Evolutionary conservation across 1,139 yeast species (phyloP).

Genomic region (Pichia sp.): DNA sequence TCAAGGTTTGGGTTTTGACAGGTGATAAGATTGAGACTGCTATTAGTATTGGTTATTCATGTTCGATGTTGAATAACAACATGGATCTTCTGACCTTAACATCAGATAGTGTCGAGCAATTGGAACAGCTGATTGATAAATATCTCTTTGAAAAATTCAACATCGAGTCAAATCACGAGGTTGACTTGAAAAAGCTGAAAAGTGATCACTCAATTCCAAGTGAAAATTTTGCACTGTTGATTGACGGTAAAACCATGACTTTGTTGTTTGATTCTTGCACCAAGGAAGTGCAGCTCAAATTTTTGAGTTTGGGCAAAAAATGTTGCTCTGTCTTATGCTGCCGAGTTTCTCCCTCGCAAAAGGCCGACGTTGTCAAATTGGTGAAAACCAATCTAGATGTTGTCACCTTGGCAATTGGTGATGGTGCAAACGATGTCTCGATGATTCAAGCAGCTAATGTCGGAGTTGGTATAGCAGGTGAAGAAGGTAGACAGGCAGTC

Average conservation of each 20-base stretch:
- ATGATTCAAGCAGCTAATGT: slow-evolving; percentile 63
- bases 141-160: slow-evolving; percentile 36
- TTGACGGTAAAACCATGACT: slow-evolving; percentile 49
- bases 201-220: slow-evolving; percentile 45
- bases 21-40: slow-evolving; percentile 99
- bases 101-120: slow-evolving; percentile 11
- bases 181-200: slow-evolving; percentile 34
- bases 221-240: slow-evolving; percentile 39
- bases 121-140: slow-evolving; percentile 30
- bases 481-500: slow-evolving; percentile 61
- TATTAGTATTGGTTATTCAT: slow-evolving; percentile 95
- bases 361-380: slow-evolving; percentile 47
- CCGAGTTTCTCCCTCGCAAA: slow-evolving; percentile 59
- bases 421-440: slow-evolving; percentile 63
- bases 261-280: slow-evolving; percentile 30
- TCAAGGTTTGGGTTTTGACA: slow-evolving; percentile 92
- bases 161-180: slow-evolving; percentile 24
- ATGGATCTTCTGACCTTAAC: slow-evolving; percentile 77
- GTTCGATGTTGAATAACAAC: slow-evolving; percentile 76
- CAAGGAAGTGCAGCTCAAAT: slow-evolving; percentile 30
- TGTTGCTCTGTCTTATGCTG: slow-evolving; percentile 58
- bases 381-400: slow-evolving; percentile 43
- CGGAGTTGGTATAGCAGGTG: slow-evolving; percentile 63
- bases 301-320: slow-evolving; percentile 47
- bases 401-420: slow-evolving; percentile 60